Conservation (phyloP, 805 yeast genomes). For the Schwanniomyces vanrijiae region DNA sequence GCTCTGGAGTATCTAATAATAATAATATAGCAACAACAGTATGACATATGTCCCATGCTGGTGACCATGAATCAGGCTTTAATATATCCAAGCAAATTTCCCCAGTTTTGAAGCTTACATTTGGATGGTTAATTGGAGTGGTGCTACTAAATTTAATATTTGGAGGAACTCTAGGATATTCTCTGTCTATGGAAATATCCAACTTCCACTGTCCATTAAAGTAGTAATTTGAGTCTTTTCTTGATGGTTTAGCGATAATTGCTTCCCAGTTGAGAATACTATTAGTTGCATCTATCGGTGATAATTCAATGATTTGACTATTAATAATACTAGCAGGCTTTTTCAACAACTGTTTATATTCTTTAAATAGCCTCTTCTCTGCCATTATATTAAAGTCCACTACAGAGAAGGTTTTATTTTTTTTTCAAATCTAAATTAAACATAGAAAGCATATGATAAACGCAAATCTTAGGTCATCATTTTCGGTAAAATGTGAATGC, state of each 20-base stretch:
- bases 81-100: slow-evolving; percentile 72
- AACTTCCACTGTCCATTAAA: slow-evolving; percentile 53
- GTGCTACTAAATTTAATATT: slow-evolving; percentile 41
- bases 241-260: slow-evolving; percentile 47
- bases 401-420: not conserved
- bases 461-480: not conserved
- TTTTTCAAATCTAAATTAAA: not conserved
- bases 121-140: slow-evolving; percentile 44
- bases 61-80: slow-evolving; percentile 61
- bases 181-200: slow-evolving; percentile 40
- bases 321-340: slow-evolving; percentile 26
- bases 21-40: slow-evolving; percentile 57
- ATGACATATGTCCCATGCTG: slow-evolving; percentile 66
- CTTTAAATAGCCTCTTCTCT: slow-evolving; percentile 41
- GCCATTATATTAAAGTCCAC: slow-evolving; percentile 25
- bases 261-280: slow-evolving; percentile 55
- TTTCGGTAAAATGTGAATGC: not conserved
- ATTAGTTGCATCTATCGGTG: slow-evolving; percentile 40
- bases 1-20: slow-evolving; percentile 64
- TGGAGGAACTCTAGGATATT: slow-evolving; percentile 66
- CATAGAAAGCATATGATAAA: not conserved
- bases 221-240: slow-evolving; percentile 47
- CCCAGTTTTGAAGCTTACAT: slow-evolving; percentile 48
- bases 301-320: slow-evolving; percentile 40
- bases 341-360: slow-evolving; percentile 31